A percentile compares a stretch with the other conserved stretches of the same genome.
Conservation (phyloP, 208 protist genomes). For the Acanthamoeba castellanii region DNA sequence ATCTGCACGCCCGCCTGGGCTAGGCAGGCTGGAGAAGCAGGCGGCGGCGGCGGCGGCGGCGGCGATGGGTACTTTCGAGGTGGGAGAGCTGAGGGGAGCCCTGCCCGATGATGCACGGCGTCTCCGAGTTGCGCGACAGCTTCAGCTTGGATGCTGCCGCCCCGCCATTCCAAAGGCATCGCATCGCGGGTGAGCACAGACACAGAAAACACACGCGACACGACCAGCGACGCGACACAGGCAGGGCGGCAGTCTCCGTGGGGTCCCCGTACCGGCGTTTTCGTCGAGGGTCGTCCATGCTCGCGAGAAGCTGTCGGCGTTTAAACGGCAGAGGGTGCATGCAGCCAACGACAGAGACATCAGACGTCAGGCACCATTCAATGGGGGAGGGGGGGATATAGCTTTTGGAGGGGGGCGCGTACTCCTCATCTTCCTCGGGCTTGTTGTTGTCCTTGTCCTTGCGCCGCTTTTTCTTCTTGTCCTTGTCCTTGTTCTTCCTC, state of each 20-base stretch:
- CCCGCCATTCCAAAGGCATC: background rate
- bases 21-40: no score
- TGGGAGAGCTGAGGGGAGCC: constrained; percentile 42
- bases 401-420: background rate
- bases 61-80: background rate
- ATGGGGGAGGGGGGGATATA: background rate
- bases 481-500: constrained; percentile 52
- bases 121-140: constrained; percentile 15
- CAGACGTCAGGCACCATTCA: background rate
- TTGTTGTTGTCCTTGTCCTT: constrained; percentile 1
- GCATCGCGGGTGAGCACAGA: background rate
- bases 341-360: background rate
- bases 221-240: background rate
- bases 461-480: constrained; percentile 48
- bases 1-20: no score
- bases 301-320: constrained; percentile 17
- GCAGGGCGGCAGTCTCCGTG: background rate
- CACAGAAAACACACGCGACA: background rate
- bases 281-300: constrained; percentile 30
- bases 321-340: background rate
- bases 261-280: background rate
- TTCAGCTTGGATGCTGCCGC: constrained; percentile 53
- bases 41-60: no score
- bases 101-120: constrained; percentile 49
- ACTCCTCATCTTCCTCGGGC: constrained; percentile 25